A percentile compares a stretch with the other conserved stretches of the same genome.
phyloP scores from a whole-genome alignment of 345 rosid genomes.

The Citrus inodora region DNA sequence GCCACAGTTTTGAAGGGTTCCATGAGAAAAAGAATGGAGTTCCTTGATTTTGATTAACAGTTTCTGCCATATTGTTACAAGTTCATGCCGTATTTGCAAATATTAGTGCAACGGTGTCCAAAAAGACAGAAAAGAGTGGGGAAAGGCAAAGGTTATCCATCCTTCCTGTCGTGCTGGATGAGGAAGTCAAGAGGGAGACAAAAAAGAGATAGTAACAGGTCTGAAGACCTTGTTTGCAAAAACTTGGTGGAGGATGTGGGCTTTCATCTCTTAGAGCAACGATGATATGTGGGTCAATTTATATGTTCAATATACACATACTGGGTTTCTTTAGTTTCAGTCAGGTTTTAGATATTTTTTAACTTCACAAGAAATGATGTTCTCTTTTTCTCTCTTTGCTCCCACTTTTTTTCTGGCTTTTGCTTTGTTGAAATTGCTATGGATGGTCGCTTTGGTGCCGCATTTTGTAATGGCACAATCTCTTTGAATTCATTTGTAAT shows the following conservation, averaged over 20 bases:
- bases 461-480: constrained; percentile 25
- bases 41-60: constrained; percentile 53
- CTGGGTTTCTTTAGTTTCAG: constrained; percentile 11
- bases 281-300: constrained; percentile 1
- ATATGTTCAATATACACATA: constrained; percentile 5
- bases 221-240: constrained; percentile 5
- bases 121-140: constrained; percentile 6
- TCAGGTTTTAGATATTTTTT: constrained; percentile 6
- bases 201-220: constrained; percentile 1
- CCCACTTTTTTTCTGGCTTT: not conserved
- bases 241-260: constrained; percentile 8
- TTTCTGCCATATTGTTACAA: not conserved
- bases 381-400: not conserved
- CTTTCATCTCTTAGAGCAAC: constrained; percentile 6
- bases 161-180: not conserved
- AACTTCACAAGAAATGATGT: not conserved
- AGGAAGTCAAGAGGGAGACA: not conserved
- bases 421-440: constrained; percentile 7
- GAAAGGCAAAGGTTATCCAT: not conserved
- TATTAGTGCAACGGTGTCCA: constrained; percentile 19
- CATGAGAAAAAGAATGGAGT: constrained; percentile 67
- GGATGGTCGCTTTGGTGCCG: constrained; percentile 15
- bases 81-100: constrained; percentile 23
- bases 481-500: constrained; percentile 12
- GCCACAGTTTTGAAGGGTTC: constrained; percentile 53